Evolutionary conservation across 768 basidiomycete genomes (phyloP).

Genomic region (Phlegmacium glaucopus): DNA sequence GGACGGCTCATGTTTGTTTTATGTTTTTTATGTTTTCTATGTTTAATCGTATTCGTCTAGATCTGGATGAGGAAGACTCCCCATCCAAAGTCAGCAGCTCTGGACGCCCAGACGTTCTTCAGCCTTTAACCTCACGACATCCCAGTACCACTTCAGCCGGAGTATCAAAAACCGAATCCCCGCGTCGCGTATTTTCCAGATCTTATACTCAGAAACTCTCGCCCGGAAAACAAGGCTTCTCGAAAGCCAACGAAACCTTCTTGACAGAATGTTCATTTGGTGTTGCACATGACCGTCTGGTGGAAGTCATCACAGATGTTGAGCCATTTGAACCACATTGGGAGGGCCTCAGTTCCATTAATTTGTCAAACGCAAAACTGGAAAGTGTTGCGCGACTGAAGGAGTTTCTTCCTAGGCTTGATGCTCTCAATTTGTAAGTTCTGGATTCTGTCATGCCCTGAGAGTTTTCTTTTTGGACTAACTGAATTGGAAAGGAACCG

Average conservation of each 20-base stretch:
- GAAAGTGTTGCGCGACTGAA: conserved; percentile 82
- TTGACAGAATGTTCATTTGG: conserved; percentile 97
- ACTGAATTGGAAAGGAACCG: conserved; percentile 46
- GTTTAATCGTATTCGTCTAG: conserved; percentile 12
- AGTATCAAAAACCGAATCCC: conserved; percentile 20
- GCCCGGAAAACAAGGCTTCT: conserved; percentile 26
- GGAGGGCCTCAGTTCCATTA: conserved; percentile 75
- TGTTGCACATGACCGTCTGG: conserved; percentile 86
- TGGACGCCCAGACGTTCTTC: conserved; percentile 44
- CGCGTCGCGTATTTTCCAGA: conserved; percentile 42
- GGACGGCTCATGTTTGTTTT: conserved; percentile 58
- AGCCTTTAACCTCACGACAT: conserved; percentile 40
- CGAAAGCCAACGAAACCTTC: conserved; percentile 48
- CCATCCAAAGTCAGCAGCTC: conserved; percentile 54
- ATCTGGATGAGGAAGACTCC: conserved; percentile 44
- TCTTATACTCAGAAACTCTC: conserved; percentile 37
- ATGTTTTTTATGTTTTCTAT: conserved; percentile 2
- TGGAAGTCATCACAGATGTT: conserved; percentile 90
- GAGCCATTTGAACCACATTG: conserved; percentile 94
- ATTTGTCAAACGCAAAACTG: conserved; percentile 67
- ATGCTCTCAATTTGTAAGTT: conserved; percentile 72
- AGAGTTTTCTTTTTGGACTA: neutral
- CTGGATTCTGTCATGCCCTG: neutral
- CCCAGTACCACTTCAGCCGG: conserved; percentile 26
- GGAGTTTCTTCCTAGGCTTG: conserved; percentile 85